These are phyloP conservation scores for Tolypocladium tropicale DNA, from an alignment of 2,329 filamentous ascomycete species.

Conservation along the genomic window DNA sequence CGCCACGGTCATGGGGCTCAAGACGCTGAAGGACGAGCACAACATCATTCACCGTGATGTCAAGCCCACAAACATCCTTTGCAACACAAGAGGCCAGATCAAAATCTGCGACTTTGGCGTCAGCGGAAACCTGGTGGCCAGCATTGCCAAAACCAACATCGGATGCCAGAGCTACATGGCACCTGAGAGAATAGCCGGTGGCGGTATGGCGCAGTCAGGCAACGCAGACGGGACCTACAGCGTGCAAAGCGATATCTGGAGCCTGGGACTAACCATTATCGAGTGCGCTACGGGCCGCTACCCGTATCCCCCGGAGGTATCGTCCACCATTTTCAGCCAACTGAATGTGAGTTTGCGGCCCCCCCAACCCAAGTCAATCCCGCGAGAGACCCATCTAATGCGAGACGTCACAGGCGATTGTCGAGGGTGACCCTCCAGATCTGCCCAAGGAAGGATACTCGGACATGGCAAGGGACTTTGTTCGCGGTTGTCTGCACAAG, in stretches of 20 bases:
- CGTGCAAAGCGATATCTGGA: constrained; percentile 98
- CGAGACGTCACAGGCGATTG: constrained; percentile 62
- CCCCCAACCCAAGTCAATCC: background rate
- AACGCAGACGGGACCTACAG: constrained; percentile 79
- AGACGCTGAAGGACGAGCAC: constrained; percentile 91
- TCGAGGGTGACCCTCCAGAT: constrained; percentile 89
- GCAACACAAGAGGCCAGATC: constrained; percentile 81
- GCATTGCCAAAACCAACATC: constrained; percentile 97
- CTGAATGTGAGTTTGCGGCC: constrained; percentile 64
- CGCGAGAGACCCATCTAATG: background rate
- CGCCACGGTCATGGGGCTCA: constrained; percentile 82
- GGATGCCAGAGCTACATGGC: constrained; percentile 99
- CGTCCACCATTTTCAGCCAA: constrained; percentile 97
- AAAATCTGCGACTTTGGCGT: constrained; percentile 99
- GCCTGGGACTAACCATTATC: constrained; percentile 84
- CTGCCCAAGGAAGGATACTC: constrained; percentile 74
- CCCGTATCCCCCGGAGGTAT: constrained; percentile 93
- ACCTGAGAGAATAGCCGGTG: constrained; percentile 85
- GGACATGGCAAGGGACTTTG: constrained; percentile 72
- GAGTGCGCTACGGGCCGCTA: constrained; percentile 93
- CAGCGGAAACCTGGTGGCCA: constrained; percentile 89
- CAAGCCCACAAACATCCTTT: constrained; percentile 96
- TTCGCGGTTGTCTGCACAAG: constrained; percentile 84
- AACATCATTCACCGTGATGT: constrained; percentile 99
- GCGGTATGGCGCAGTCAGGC: constrained; percentile 62